Evolutionary conservation across 75 land plant genomes (phyloP).

Genomic region (Isoetes taiwanensis): DNA sequence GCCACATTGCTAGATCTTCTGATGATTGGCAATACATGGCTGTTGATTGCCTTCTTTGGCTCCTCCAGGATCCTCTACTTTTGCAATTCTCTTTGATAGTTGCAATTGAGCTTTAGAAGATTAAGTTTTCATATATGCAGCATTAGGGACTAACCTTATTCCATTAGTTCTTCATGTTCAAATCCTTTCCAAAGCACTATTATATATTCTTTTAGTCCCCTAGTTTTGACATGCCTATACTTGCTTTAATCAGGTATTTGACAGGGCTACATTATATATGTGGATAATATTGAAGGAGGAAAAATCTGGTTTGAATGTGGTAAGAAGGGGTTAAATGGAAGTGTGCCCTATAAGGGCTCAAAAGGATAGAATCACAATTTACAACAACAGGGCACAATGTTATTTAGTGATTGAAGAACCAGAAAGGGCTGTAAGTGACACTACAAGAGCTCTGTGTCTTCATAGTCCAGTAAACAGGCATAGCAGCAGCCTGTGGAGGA

Average conservation of each 20-base stretch:
- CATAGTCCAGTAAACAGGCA: slow-evolving; percentile 39
- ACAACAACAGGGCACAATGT: slow-evolving; percentile 75
- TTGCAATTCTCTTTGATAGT: too few relatives aligned
- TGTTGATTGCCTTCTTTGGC: slow-evolving; percentile 55
- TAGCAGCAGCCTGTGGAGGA: slow-evolving; percentile 61
- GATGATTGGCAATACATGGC: slow-evolving; percentile 82
- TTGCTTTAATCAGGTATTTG: slow-evolving; percentile 26
- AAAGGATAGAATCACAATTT: slow-evolving; percentile 49
- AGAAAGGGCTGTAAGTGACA: slow-evolving; percentile 43
- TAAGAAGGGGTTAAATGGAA: too few relatives aligned
- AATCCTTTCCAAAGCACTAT: not conserved
- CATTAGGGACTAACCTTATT: too few relatives aligned
- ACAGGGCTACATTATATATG: slow-evolving; percentile 14
- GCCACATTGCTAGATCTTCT: slow-evolving; percentile 51
- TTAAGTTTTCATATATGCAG: too few relatives aligned
- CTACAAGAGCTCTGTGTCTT: slow-evolving; percentile 54
- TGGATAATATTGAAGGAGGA: too few relatives aligned
- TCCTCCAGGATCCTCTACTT: slow-evolving; percentile 35
- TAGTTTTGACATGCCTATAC: not conserved
- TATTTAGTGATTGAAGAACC: slow-evolving; percentile 36
- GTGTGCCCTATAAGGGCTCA: slow-evolving; percentile 40
- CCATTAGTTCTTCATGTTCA: too few relatives aligned
- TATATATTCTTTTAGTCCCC: not conserved
- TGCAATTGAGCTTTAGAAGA: too few relatives aligned
- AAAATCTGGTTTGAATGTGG: too few relatives aligned